phyloP scores from a whole-genome alignment of 371 early-diverging fungal genomes.

The Sporodiniella umbellata region DNA sequence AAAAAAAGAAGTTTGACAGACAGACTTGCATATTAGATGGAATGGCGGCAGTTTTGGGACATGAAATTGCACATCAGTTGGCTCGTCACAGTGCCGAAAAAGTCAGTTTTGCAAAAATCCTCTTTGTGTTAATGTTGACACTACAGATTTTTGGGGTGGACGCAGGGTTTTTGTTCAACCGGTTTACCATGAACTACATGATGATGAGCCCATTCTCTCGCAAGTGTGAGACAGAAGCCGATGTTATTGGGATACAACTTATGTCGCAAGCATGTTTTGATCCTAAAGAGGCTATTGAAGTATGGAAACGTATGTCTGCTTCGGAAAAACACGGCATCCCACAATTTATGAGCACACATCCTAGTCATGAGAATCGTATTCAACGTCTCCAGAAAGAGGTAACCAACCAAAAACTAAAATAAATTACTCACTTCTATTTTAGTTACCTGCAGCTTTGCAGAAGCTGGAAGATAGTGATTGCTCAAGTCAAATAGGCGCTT shows the following conservation, averaged over 20 bases:
- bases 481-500: constrained; percentile 25
- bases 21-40: too few relatives aligned
- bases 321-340: constrained; percentile 26
- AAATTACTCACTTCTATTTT: background rate
- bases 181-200: constrained; percentile 52
- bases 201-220: constrained; percentile 83
- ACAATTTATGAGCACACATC: constrained; percentile 88
- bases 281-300: constrained; percentile 69
- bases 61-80: constrained; percentile 86
- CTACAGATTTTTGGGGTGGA: constrained; percentile 43
- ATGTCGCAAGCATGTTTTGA: constrained; percentile 95
- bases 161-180: constrained; percentile 48
- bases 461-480: constrained; percentile 37
- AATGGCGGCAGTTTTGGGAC: constrained; percentile 90
- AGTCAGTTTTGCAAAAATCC: constrained; percentile 69
- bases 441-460: constrained; percentile 35
- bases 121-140: constrained; percentile 49
- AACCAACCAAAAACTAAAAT: background rate
- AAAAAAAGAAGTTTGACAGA: too few relatives aligned
- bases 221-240: constrained; percentile 91
- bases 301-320: constrained; percentile 61
- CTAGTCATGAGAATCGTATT: constrained; percentile 73
- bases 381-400: constrained; percentile 57
- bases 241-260: constrained; percentile 79
- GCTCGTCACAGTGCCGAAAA: constrained; percentile 83